Evolutionary conservation across 495 filamentous ascomycete species (phyloP).

Genomic region (Beverwykella pulmonaria): DNA sequence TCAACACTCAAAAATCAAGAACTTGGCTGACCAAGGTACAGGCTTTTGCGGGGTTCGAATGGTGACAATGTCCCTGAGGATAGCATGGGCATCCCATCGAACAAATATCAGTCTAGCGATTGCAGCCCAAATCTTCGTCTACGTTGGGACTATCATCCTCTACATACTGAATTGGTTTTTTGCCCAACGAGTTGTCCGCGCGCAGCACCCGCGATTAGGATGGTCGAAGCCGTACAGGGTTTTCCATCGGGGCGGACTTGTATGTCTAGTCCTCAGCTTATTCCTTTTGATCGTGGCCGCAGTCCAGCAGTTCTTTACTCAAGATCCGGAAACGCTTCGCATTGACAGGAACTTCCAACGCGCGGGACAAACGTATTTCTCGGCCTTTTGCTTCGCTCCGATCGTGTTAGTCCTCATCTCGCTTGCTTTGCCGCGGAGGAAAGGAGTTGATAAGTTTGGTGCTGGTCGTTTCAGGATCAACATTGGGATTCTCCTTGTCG

Average conservation of each 20-base stretch:
- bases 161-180: constrained; percentile 46
- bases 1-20: neutral
- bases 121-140: constrained; percentile 61
- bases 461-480: constrained; percentile 38
- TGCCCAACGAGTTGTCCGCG: constrained; percentile 42
- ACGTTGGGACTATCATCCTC: constrained; percentile 43
- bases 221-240: constrained; percentile 38
- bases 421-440: constrained; percentile 19
- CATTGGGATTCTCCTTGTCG: constrained; percentile 32
- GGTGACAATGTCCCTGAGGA: constrained; percentile 65
- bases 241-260: constrained; percentile 21
- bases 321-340: constrained; percentile 19
- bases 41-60: constrained; percentile 75
- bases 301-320: constrained; percentile 41
- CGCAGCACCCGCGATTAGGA: constrained; percentile 38
- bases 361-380: constrained; percentile 36
- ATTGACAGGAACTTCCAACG: constrained; percentile 37
- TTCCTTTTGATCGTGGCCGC: constrained; percentile 34
- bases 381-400: constrained; percentile 35
- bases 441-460: constrained; percentile 39
- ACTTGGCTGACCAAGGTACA: constrained; percentile 19
- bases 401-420: constrained; percentile 25
- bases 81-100: constrained; percentile 56
- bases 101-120: constrained; percentile 62
- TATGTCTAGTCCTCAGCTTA: constrained; percentile 24